phyloP scores from a whole-genome alignment of 257 asterid genomes.

The Solanum ahanhuiri region DNA sequence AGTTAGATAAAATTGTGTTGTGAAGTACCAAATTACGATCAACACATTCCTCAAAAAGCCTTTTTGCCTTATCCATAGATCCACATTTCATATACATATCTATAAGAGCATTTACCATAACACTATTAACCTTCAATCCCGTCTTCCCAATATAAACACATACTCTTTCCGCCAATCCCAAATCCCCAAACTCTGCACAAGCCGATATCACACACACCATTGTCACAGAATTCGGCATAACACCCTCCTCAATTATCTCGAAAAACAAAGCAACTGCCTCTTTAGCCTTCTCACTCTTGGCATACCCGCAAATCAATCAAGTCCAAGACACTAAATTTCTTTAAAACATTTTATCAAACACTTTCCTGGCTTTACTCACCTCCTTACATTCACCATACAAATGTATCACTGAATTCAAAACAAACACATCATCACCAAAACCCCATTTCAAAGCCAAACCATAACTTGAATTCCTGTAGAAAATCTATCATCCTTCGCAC shows the following conservation, averaged over 20 bases:
- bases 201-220: conserved; percentile 29
- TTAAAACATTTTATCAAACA: conserved; percentile 41
- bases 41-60: conserved; percentile 20
- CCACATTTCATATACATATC: conserved; percentile 57
- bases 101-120: conserved; percentile 37
- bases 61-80: conserved; percentile 25
- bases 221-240: conserved; percentile 35
- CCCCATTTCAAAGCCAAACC: conserved; percentile 31
- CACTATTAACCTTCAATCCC: conserved; percentile 20
- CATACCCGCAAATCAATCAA: conserved; percentile 41
- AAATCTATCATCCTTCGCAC: conserved; percentile 26
- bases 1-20: conserved; percentile 42
- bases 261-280: conserved; percentile 48
- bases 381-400: conserved; percentile 40
- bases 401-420: conserved; percentile 32
- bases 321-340: conserved; percentile 53
- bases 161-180: conserved; percentile 29
- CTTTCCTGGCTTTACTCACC: conserved; percentile 26
- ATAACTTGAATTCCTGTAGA: conserved; percentile 30
- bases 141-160: conserved; percentile 7
- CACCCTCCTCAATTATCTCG: conserved; percentile 26
- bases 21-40: conserved; percentile 36
- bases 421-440: conserved; percentile 19
- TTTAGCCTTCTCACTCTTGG: conserved; percentile 9
- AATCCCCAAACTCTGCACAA: conserved; percentile 34